phyloP scores from a whole-genome alignment of 768 basidiomycete species.

The Coprinopsis cinerea region DNA sequence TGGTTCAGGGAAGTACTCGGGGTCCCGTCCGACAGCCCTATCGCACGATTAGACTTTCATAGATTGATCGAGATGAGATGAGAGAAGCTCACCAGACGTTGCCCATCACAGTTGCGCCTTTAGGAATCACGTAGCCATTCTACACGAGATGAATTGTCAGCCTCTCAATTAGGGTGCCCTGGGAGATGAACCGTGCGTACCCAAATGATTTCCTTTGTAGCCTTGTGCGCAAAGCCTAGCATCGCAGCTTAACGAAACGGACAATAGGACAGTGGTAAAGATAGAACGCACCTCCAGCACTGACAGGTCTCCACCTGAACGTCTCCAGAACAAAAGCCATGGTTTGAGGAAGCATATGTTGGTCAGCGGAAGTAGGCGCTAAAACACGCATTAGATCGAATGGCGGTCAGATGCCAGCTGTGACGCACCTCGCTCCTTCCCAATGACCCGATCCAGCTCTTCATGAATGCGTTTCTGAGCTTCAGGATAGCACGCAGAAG shows the following conservation, averaged over 20 bases:
- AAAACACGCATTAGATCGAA: constrained; percentile 3
- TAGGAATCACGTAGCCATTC: constrained; percentile 46
- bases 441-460: constrained; percentile 49
- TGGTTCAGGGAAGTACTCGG: constrained; percentile 52
- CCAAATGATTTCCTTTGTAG: constrained; percentile 60
- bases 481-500: constrained; percentile 49
- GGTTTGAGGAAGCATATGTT: constrained; percentile 36
- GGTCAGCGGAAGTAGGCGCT: constrained; percentile 37
- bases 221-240: constrained; percentile 54
- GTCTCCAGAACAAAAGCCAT: constrained; percentile 47
- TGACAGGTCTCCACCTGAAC: constrained; percentile 49
- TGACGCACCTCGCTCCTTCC: constrained; percentile 34
- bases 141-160: constrained; percentile 14
- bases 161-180: neutral
- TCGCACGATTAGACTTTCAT: too few relatives aligned
- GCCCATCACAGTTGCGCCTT: constrained; percentile 52
- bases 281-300: constrained; percentile 32
- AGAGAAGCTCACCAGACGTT: constrained; percentile 46
- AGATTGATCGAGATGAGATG: neutral
- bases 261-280: neutral
- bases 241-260: neutral
- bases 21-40: constrained; percentile 56
- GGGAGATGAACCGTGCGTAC: constrained; percentile 24
- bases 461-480: constrained; percentile 46
- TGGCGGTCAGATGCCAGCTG: neutral